A percentile compares a stretch with the other conserved stretches of the same genome.
Conservation (phyloP, 1,139 yeast species). For the Lodderomyces theae region DNA sequence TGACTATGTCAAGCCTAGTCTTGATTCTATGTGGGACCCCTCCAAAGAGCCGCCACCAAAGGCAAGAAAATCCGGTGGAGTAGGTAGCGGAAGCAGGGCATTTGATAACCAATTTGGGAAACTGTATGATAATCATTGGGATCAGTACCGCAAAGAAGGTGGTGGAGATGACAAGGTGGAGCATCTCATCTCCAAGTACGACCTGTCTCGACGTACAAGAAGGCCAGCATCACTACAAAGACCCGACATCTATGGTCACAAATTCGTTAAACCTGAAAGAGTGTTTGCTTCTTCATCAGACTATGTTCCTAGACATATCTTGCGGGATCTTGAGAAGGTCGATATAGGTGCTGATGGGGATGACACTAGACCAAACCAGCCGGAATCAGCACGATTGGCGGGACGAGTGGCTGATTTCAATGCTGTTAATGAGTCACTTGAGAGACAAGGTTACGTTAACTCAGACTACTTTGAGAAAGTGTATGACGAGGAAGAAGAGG, state of each 20-base stretch:
- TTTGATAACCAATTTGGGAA: background rate
- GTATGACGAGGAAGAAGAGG: constrained; percentile 17
- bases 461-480: constrained; percentile 15
- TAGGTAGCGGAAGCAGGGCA: constrained; percentile 1
- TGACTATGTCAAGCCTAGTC: constrained; percentile 18
- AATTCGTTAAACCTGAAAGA: constrained; percentile 28
- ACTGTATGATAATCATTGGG: constrained; percentile 12
- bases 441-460: constrained; percentile 16
- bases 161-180: background rate
- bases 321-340: constrained; percentile 15
- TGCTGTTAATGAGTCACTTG: constrained; percentile 14
- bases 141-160: constrained; percentile 7
- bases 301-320: constrained; percentile 29
- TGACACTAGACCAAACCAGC: constrained; percentile 3
- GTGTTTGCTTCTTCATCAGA: constrained; percentile 28
- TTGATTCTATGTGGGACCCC: constrained; percentile 41
- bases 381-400: constrained; percentile 7
- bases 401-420: constrained; percentile 10
- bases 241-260: constrained; percentile 13
- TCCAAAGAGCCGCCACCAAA: constrained; percentile 36
- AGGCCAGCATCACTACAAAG: constrained; percentile 2
- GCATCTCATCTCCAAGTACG: constrained; percentile 5
- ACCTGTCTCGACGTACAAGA: constrained; percentile 4
- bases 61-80: background rate
- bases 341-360: constrained; percentile 8